Percentiles rank a stretch among this genome's conserved stretches.
phyloP scores from a whole-genome alignment of 1,284 basidiomycete genomes.

The Pseudozyma sp. region DNA sequence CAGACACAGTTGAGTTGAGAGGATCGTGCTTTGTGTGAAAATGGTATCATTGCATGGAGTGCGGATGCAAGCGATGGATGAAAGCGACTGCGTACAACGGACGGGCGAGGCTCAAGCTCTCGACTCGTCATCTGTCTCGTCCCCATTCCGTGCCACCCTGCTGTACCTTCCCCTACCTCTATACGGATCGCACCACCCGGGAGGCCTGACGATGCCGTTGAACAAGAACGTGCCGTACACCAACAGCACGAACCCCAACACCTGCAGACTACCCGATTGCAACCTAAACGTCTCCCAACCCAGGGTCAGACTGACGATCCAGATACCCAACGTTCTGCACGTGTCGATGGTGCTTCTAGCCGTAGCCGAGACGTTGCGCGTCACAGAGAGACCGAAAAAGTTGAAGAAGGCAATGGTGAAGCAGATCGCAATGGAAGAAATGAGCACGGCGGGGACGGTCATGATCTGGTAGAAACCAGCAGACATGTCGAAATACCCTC shows the following conservation, averaged over 20 bases:
- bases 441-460: constrained; percentile 80
- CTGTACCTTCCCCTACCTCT: constrained; percentile 12
- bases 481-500: constrained; percentile 90
- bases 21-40: too few species aligned
- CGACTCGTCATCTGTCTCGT: constrained; percentile 13
- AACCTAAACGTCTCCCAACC: constrained; percentile 92
- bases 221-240: constrained; percentile 76
- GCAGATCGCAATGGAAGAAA: constrained; percentile 76
- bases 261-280: constrained; percentile 85
- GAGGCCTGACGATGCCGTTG: constrained; percentile 64
- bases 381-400: constrained; percentile 92
- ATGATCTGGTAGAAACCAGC: constrained; percentile 92
- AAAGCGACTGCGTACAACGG: too few species aligned
- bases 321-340: constrained; percentile 92
- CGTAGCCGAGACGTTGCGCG: constrained; percentile 71
- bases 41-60: neutral
- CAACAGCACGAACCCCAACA: constrained; percentile 87
- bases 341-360: constrained; percentile 82
- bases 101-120: neutral
- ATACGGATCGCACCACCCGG: constrained; percentile 33
- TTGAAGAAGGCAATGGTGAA: constrained; percentile 88
- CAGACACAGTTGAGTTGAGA: too few species aligned
- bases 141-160: constrained; percentile 17
- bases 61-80: too few species aligned
- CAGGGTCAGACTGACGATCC: constrained; percentile 57